Evolutionary conservation across 495 filamentous ascomycete species (phyloP).

Genomic region (Penicillium parvum): DNA sequence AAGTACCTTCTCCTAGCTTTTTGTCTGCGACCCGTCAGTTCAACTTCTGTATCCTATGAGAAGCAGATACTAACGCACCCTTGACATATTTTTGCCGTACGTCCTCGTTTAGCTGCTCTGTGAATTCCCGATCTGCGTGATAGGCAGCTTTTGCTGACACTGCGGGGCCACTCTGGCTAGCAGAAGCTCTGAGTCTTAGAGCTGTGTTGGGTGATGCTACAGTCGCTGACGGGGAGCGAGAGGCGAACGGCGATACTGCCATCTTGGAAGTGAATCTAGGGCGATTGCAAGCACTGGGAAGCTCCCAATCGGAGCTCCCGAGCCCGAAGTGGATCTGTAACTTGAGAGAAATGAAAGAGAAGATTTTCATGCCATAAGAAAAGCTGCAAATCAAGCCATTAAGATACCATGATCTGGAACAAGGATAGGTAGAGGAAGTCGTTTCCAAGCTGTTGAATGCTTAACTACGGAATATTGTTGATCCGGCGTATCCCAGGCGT

Average conservation of each 20-base stretch:
- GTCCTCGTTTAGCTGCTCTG: constrained; percentile 85
- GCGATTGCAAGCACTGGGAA: not conserved
- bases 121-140: constrained; percentile 53
- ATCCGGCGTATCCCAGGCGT: constrained; percentile 19
- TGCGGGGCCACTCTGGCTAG: constrained; percentile 25
- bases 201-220: constrained; percentile 32
- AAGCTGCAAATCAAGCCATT: not conserved
- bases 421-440: not conserved
- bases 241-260: constrained; percentile 43
- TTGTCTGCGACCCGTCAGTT: constrained; percentile 50
- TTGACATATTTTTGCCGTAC: constrained; percentile 86
- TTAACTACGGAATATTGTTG: constrained; percentile 34
- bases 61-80: constrained; percentile 49
- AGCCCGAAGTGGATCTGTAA: not conserved
- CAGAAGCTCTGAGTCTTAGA: constrained; percentile 34
- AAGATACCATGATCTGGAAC: not conserved
- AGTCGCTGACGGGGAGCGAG: constrained; percentile 30
- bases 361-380: not conserved
- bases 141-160: constrained; percentile 11
- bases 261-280: constrained; percentile 19
- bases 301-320: not conserved
- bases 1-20: constrained; percentile 94
- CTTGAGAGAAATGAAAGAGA: not conserved
- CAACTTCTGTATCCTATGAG: not conserved
- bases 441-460: not conserved